A percentile compares a stretch with the other conserved stretches of the same genome.
phyloP scores from a whole-genome alignment of 2,329 filamentous ascomycete genomes.

The Trichoderma sp. region DNA sequence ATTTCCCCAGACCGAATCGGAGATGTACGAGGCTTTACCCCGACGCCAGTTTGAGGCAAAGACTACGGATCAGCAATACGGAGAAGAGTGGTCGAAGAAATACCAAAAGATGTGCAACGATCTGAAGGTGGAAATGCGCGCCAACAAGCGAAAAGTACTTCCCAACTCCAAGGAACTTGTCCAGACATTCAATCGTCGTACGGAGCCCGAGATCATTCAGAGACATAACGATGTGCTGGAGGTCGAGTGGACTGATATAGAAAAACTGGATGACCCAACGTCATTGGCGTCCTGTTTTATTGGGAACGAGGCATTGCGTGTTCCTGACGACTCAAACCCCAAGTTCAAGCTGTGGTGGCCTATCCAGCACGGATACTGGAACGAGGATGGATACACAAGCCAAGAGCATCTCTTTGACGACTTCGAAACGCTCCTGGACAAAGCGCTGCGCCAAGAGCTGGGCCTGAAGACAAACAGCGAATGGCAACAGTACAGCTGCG shows the following conservation, averaged over 20 bases:
- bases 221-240: conserved; percentile 94
- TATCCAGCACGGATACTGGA: conserved; percentile 81
- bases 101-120: conserved; percentile 85
- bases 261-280: conserved; percentile 66
- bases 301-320: conserved; percentile 78
- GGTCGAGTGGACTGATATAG: conserved; percentile 92
- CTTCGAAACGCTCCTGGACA: conserved; percentile 83
- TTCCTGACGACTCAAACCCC: conserved; percentile 86
- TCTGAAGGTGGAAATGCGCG: conserved; percentile 86
- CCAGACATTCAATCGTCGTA: conserved; percentile 88
- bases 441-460: conserved; percentile 83
- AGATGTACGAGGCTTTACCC: conserved; percentile 79
- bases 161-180: conserved; percentile 98
- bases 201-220: conserved; percentile 81
- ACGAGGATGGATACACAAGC: conserved; percentile 84
- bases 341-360: conserved; percentile 95
- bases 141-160: conserved; percentile 90
- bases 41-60: conserved; percentile 67
- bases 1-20: conserved; percentile 77
- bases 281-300: conserved; percentile 68
- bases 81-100: conserved; percentile 75
- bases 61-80: conserved; percentile 78
- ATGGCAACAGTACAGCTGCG: conserved; percentile 89
- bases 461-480: conserved; percentile 76
- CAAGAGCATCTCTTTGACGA: conserved; percentile 83